phyloP scores from a whole-genome alignment of 345 rosid genomes.

The Turritis glabra region DNA sequence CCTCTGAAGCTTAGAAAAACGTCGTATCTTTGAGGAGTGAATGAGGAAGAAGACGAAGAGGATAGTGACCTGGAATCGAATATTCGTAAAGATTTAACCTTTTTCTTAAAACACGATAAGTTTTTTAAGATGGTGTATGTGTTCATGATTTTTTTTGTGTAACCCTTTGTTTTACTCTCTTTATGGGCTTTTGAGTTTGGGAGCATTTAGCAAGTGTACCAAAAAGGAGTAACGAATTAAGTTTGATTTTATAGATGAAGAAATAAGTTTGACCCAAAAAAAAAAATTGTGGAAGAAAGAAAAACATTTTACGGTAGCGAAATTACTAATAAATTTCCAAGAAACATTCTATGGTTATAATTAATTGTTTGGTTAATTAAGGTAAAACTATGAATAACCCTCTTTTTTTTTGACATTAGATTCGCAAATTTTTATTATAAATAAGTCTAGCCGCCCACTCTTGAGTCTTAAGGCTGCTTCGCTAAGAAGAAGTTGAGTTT shows the following conservation, averaged over 20 bases:
- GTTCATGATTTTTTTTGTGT: neutral
- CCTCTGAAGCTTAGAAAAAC: slow-evolving; percentile 45
- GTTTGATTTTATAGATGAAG: neutral
- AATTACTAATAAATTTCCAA: slow-evolving; percentile 1
- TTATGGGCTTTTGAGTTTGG: neutral
- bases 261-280: no score
- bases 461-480: neutral
- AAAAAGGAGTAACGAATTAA: neutral
- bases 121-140: slow-evolving; percentile 1
- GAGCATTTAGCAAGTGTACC: neutral
- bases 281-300: no score
- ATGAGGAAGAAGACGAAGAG: slow-evolving; percentile 27
- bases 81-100: slow-evolving; percentile 22
- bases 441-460: neutral
- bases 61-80: slow-evolving; percentile 27
- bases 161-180: neutral
- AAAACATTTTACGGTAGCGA: neutral
- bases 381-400: neutral
- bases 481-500: slow-evolving; percentile 1
- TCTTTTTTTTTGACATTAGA: neutral
- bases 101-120: neutral
- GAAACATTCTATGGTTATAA: neutral
- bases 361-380: neutral
- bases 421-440: neutral
- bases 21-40: slow-evolving; percentile 21